Conservation (phyloP, 768 basidiomycete species). For the Rhodotorula sphaerocarpa region DNA sequence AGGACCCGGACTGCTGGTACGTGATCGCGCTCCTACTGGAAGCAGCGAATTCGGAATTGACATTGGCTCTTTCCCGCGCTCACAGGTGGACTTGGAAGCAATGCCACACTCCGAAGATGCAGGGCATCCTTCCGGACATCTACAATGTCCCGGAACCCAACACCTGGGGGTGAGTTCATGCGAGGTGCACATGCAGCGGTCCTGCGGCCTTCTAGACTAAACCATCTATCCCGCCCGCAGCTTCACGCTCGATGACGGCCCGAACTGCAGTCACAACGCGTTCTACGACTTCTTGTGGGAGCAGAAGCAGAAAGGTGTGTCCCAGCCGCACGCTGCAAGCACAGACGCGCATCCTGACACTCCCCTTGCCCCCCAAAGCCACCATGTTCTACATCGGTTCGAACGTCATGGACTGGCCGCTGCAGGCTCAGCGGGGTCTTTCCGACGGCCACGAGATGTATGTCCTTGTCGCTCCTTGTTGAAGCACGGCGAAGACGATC, state of each 20-base stretch:
- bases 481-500: too few species aligned
- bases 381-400: constrained; percentile 45
- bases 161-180: constrained; percentile 17
- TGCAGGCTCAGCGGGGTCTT: constrained; percentile 44
- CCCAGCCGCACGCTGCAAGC: too few species aligned
- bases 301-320: constrained; percentile 41
- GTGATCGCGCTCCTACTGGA: too few species aligned
- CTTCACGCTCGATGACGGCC: constrained; percentile 45
- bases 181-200: too few species aligned
- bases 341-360: too few species aligned
- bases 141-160: background rate
- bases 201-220: too few species aligned
- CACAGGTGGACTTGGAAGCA: constrained; percentile 13
- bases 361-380: background rate
- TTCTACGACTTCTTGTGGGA: constrained; percentile 44
- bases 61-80: background rate
- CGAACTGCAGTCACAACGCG: constrained; percentile 42
- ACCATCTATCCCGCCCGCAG: background rate
- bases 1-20: constrained; percentile 29
- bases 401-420: constrained; percentile 47
- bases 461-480: constrained; percentile 31
- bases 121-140: constrained; percentile 41
- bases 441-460: constrained; percentile 43
- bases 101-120: constrained; percentile 40
- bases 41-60: too few species aligned